phyloP scores from a whole-genome alignment of 768 basidiomycete genomes.

The Podaxis sp. region DNA sequence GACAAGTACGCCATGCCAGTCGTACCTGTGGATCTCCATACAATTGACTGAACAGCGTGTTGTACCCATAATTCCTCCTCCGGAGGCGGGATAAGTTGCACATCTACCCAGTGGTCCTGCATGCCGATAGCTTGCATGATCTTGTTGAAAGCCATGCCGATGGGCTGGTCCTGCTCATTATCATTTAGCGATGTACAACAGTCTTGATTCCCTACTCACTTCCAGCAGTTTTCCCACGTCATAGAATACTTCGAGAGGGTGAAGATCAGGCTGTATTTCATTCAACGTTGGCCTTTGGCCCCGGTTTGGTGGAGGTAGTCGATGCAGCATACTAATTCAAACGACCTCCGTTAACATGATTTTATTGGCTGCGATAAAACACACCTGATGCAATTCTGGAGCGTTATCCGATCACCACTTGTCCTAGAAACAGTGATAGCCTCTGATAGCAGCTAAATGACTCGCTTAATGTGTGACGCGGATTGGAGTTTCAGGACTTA shows the following conservation, averaged over 20 bases:
- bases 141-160: constrained; percentile 64
- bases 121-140: constrained; percentile 62
- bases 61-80: constrained; percentile 67
- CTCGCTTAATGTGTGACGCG: not conserved
- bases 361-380: not conserved
- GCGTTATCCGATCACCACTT: constrained; percentile 61
- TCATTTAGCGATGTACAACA: not conserved
- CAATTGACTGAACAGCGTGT: constrained; percentile 68
- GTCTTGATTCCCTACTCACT: constrained; percentile 23
- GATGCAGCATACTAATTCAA: constrained; percentile 57
- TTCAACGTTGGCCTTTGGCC: constrained; percentile 52
- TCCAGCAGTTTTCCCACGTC: constrained; percentile 76
- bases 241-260: constrained; percentile 71
- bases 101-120: constrained; percentile 69
- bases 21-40: constrained; percentile 70
- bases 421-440: constrained; percentile 76
- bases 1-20: not conserved
- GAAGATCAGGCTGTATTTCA: constrained; percentile 70
- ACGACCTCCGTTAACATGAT: constrained; percentile 3
- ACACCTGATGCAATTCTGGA: constrained; percentile 80
- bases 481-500: not conserved
- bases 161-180: constrained; percentile 56
- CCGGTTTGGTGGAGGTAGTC: constrained; percentile 51
- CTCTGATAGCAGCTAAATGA: constrained; percentile 60
- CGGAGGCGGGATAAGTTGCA: constrained; percentile 40